Base-by-base conservation (phyloP, 768 basidiomycete species). In the Aureoboletus auriporus region DNA sequence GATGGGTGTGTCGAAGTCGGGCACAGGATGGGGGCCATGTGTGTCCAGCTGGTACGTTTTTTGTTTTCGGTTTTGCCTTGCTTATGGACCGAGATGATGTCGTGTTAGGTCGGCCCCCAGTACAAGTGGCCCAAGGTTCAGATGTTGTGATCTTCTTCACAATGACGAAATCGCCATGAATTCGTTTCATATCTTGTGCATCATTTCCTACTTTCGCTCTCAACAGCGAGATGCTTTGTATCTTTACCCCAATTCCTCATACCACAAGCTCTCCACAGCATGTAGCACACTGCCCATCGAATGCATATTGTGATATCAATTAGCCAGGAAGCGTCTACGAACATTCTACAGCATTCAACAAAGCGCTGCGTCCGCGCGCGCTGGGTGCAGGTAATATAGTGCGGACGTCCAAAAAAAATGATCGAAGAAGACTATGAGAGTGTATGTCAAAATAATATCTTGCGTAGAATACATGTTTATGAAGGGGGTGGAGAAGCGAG, bases 11-110 rank as follows among this genome's bases (percentile, higher is more conserved):
- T 99, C 50, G 81, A 86, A 70, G 82, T 78, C 27, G 96, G 95
- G 1, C 95, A 98, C 71, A 84, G 82, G 67, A 58, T 96, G 59
- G 94, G 87, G 35, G 72, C 80, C 41, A 89, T 93, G 78, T 88
- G 85, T 71, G 85, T 97, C 44, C 80, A 85, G 60, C 78, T 85
- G 75, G 88, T 88, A 57, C 45, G 74, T 59, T 39, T 10, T 6
- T 11, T n/a, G 46, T 10, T 33, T 33, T n/a, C 49, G 14, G 28
- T 35, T 42, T 23, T 6, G n/a, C 5, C 50, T 28, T 12, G 31
- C 20, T 23, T 23, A 23, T 23, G 20, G 14, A 13, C 23, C 9
- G 14, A 1, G 20, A 11, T 23, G 38, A 46, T 3, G 8, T 39
- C 4, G 12, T 20, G 17, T 8, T 39, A 80, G 79, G 73, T 81